Evolutionary conservation across 139 green algal genomes (phyloP).

Genomic region (Volvox africanus): DNA sequence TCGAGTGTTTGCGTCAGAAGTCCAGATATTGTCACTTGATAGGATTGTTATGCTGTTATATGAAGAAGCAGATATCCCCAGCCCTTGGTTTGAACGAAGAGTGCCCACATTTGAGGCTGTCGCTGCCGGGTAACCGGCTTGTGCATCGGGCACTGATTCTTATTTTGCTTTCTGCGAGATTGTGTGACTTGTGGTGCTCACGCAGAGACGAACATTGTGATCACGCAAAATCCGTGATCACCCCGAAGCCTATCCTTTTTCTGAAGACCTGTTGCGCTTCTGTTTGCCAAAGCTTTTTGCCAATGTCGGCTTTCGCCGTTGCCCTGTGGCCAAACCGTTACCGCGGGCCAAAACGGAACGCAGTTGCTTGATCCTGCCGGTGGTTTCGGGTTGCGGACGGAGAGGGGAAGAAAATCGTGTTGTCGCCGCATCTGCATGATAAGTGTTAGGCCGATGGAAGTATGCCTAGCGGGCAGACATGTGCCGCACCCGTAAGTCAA

Average conservation of each 20-base stretch:
- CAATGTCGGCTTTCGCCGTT: neutral
- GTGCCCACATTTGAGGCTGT: neutral
- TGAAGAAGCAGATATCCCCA: slow-evolving; percentile 27
- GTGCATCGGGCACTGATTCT: slow-evolving; percentile 10
- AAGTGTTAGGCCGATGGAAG: neutral
- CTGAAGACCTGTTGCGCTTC: slow-evolving; percentile 28
- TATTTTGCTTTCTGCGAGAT: slow-evolving; percentile 21
- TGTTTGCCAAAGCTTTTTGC: slow-evolving; percentile 26
- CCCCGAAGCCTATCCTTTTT: neutral
- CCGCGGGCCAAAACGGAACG: neutral
- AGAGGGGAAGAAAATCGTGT: slow-evolving; percentile 1
- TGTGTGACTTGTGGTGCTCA: slow-evolving; percentile 6
- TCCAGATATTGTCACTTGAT: slow-evolving; percentile 6
- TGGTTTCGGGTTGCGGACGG: slow-evolving; percentile 5
- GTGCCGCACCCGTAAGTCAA: neutral
- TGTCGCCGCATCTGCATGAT: slow-evolving; percentile 24
- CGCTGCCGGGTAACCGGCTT: slow-evolving; percentile 15
- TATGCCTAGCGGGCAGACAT: neutral
- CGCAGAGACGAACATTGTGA: slow-evolving; percentile 23
- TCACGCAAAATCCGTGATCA: slow-evolving; percentile 31
- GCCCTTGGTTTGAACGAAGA: neutral
- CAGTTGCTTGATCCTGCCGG: slow-evolving; percentile 14
- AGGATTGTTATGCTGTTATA: slow-evolving; percentile 36
- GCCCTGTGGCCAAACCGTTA: slow-evolving; percentile 4
- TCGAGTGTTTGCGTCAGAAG: neutral